Conservation (phyloP, 768 basidiomycete species). For the Tulasnella sp. region DNA sequence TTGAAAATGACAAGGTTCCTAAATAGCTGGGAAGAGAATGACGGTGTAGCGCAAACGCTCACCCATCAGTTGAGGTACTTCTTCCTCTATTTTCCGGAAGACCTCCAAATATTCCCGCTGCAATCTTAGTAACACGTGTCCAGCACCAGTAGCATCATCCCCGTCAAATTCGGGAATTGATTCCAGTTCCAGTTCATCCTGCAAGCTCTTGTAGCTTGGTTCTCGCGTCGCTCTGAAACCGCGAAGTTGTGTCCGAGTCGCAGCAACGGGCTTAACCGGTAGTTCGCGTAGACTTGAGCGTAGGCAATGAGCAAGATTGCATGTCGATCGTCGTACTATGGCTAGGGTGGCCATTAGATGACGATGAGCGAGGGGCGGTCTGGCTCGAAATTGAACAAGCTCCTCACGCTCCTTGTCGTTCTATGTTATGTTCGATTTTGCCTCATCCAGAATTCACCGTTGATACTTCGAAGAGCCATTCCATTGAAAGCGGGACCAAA, state of each 20-base stretch:
- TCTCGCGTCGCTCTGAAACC: neutral
- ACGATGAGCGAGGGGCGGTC: no score
- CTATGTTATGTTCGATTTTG: no score
- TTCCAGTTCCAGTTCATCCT: conserved; percentile 21
- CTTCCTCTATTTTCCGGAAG: conserved; percentile 75
- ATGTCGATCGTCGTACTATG: no score
- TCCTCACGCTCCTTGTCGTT: no score
- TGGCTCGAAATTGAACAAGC: no score
- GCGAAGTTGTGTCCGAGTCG: neutral
- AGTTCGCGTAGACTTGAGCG: no score
- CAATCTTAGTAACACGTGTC: conserved; percentile 60
- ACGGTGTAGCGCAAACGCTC: conserved; percentile 23
- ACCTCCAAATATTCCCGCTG: conserved; percentile 65
- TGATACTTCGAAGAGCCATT: no score
- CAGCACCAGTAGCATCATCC: conserved; percentile 56
- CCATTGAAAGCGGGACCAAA: no score
- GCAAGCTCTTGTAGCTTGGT: conserved; percentile 9
- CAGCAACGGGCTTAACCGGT: no score
- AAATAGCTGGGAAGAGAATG: neutral
- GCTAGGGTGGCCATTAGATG: no score
- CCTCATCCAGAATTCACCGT: no score
- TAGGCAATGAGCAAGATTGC: no score
- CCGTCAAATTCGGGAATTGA: conserved; percentile 24
- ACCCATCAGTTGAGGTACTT: conserved; percentile 82
- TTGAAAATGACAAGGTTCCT: neutral